These are phyloP conservation scores for Mycena rebaudengoi DNA, from an alignment of 768 basidiomycete genomes.

Conservation along the genomic window DNA sequence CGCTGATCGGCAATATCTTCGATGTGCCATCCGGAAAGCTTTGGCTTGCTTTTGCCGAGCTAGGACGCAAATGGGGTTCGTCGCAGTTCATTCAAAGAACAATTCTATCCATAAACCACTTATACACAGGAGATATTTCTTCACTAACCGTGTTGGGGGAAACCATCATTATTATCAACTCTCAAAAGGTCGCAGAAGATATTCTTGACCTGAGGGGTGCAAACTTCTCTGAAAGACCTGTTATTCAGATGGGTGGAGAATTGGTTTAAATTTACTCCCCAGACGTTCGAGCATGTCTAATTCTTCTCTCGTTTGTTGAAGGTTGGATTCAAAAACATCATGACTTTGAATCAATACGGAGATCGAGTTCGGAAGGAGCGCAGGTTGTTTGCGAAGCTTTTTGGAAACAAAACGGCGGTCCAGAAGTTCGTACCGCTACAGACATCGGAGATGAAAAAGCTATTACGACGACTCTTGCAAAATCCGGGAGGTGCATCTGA, in stretches of 20 bases:
- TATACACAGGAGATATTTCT: background rate
- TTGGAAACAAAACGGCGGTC: background rate
- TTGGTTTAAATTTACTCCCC: too few relatives aligned
- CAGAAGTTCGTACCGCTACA: background rate
- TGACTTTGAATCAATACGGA: background rate
- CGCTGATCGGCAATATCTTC: too few relatives aligned
- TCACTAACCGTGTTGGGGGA: background rate
- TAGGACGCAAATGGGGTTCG: too few relatives aligned
- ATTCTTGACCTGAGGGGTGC: background rate
- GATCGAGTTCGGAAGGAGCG: background rate
- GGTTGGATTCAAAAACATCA: background rate
- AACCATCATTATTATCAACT: background rate
- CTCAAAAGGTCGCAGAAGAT: background rate
- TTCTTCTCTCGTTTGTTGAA: too few relatives aligned
- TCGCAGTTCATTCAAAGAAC: too few relatives aligned
- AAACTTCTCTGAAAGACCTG: background rate
- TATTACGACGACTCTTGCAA: background rate
- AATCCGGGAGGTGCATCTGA: background rate
- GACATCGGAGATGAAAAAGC: background rate
- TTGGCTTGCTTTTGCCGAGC: too few relatives aligned
- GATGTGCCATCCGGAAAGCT: too few relatives aligned
- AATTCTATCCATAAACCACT: too few relatives aligned
- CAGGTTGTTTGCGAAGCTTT: background rate
- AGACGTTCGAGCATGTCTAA: too few relatives aligned
- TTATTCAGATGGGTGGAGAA: background rate